Percentiles rank a stretch among this genome's conserved stretches.
These are phyloP conservation scores for Fusarium sp. DNA, from an alignment of 2,329 filamentous ascomycete species.

Conservation along the genomic window DNA sequence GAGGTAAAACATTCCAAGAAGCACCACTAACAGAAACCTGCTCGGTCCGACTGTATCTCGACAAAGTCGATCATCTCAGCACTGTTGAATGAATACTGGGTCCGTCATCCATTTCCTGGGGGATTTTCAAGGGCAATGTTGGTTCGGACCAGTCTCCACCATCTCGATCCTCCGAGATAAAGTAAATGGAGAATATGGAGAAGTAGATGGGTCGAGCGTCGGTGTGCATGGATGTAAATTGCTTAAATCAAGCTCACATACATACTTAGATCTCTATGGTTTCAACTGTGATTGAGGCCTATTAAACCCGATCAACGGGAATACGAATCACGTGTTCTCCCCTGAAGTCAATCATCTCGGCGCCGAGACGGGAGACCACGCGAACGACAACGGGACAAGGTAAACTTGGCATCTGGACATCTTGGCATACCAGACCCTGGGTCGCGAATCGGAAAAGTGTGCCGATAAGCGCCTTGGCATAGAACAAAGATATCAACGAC, in stretches of 20 bases:
- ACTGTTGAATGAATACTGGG: slow-evolving; percentile 24
- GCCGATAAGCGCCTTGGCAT: slow-evolving; percentile 43
- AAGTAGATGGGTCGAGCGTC: slow-evolving; percentile 21
- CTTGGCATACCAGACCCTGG: slow-evolving; percentile 39
- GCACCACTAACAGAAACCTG: not conserved
- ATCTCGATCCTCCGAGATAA: slow-evolving; percentile 20
- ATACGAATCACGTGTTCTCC: slow-evolving; percentile 22
- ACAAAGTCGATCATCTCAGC: not conserved
- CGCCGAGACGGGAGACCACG: slow-evolving; percentile 22
- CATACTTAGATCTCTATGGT: not conserved
- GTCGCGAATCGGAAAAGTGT: slow-evolving; percentile 38
- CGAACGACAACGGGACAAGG: slow-evolving; percentile 31
- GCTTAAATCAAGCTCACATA: not conserved
- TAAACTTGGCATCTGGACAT: slow-evolving; percentile 21
- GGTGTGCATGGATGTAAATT: not conserved
- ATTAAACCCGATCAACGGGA: not conserved
- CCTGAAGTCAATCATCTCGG: not conserved
- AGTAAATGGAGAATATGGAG: slow-evolving; percentile 23
- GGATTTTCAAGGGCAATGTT: slow-evolving; percentile 15
- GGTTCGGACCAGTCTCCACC: slow-evolving; percentile 19
- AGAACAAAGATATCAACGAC: slow-evolving; percentile 22
- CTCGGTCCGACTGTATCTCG: slow-evolving; percentile 7
- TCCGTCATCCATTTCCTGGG: slow-evolving; percentile 11
- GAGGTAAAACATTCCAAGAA: not conserved
- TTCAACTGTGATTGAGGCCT: not conserved